Base-by-base conservation (phyloP, 768 basidiomycete species). In the Lentinula raphanica region DNA sequence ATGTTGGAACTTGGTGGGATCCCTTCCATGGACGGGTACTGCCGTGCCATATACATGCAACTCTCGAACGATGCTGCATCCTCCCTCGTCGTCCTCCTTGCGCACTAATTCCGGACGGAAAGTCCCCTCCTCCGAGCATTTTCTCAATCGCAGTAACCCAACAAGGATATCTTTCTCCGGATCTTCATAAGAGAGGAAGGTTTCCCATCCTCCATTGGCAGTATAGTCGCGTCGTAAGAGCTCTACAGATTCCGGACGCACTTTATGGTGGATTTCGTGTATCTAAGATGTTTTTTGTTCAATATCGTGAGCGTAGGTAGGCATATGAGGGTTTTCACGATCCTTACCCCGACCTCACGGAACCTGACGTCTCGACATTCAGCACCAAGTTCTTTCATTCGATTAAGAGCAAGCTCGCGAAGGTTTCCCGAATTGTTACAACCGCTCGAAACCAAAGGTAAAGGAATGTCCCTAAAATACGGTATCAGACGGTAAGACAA, bases 121-220 rank as follows among this genome's bases (percentile, higher is more conserved):
- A 2, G 96, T 98, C 2, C 95, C 95, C 61, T 98, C 96, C 58
- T 95, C 92, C 1, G 94, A 96, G 68, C 97, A 98, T 69, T 95
- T 98, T 50, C 97, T 79, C 65, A 99, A 75, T 31, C 97, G 84
- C 38, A 99, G 79, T 28, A 99, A 74, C 21, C 97, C 97, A 60
- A 99, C 86, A 45, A 99, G 85, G 70, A 99, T 98, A 66, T 99
- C 97, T 55, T 84, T 85, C 72, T 94, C 94, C 5, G 97, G 96
- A 70, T 99, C 97, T 74, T 99, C 97, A 68, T 98, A 99, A 28
- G 95, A 96, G 5, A 99, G 75, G 82, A 99, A 99, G 1, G 97
- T 98, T 75, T 99, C 97, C 97, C 97, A 99, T 46, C 97, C 95
- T 5, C 95, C 96, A 67, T 98, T 99, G 29, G 97, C 97, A 3